phyloP scores from a whole-genome alignment of 2,329 filamentous ascomycete species.

The Arthroderma uncinatum region DNA sequence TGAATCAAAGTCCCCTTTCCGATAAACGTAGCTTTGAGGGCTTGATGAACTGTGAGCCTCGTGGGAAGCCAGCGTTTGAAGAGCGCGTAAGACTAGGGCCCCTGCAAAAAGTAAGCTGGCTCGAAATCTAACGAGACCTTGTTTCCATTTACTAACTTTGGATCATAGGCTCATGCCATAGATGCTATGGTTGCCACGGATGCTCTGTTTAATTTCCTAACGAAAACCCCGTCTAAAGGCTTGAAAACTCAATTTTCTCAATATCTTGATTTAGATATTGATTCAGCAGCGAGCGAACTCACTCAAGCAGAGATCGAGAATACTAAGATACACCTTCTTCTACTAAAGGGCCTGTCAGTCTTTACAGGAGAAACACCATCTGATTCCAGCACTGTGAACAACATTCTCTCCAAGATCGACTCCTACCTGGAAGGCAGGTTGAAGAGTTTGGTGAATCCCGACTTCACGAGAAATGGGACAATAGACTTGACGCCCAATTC shows the following conservation, averaged over 20 bases:
- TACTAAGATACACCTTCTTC: conserved; percentile 23
- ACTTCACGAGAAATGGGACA: conserved; percentile 4
- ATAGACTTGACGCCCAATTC: conserved; percentile 12
- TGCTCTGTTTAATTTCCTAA: conserved; percentile 26
- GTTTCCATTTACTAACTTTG: background rate
- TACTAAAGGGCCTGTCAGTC: conserved; percentile 25
- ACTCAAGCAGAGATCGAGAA: conserved; percentile 27
- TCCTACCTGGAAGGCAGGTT: conserved; percentile 9
- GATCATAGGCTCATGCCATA: conserved; percentile 27
- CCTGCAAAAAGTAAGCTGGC: conserved; percentile 25
- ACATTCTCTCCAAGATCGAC: conserved; percentile 9
- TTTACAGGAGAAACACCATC: background rate
- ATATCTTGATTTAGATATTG: conserved; percentile 9
- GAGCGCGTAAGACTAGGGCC: conserved; percentile 30
- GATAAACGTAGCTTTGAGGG: conserved; percentile 31
- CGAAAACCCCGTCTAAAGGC: conserved; percentile 11
- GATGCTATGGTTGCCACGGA: conserved; percentile 27
- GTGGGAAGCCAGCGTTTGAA: conserved; percentile 27
- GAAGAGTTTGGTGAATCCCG: background rate
- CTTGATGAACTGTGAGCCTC: conserved; percentile 33
- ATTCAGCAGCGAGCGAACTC: conserved; percentile 23
- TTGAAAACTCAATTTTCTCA: background rate
- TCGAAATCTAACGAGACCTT: background rate
- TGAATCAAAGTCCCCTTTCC: conserved; percentile 19
- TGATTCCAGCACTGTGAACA: background rate